Conservation (phyloP, 345 rosid genomes). For the Brassica incana region DNA sequence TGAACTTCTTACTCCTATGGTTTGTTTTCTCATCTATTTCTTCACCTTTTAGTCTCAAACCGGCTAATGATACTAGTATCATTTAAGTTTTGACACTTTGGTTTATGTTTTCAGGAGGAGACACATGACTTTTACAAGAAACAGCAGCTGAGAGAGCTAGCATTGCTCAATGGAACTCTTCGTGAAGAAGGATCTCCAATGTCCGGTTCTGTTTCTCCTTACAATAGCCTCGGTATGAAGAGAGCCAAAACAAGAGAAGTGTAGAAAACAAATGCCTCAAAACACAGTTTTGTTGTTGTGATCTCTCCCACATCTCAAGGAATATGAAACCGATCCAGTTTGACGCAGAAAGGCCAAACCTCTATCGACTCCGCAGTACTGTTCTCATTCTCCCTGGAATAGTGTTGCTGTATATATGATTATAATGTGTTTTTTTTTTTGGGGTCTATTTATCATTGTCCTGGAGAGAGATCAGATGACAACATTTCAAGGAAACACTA, state of each 20-base stretch:
- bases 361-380: constrained; percentile 12
- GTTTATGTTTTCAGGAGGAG: constrained; percentile 61
- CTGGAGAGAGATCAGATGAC: constrained; percentile 28
- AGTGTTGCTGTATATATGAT: constrained; percentile 31
- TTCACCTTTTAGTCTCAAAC: not conserved
- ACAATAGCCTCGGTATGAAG: constrained; percentile 89
- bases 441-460: constrained; percentile 13
- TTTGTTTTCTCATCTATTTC: constrained; percentile 31
- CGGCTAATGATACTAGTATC: not conserved
- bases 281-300: not conserved
- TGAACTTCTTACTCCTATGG: constrained; percentile 90
- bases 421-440: constrained; percentile 17
- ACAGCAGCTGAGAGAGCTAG: constrained; percentile 94
- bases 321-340: constrained; percentile 29
- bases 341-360: not conserved
- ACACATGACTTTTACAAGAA: constrained; percentile 94
- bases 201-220: constrained; percentile 93
- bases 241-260: constrained; percentile 93
- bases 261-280: not conserved
- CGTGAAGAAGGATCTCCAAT: constrained; percentile 93
- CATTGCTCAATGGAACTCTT: constrained; percentile 86
- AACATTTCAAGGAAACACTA: not conserved
- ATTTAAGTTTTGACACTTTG: not conserved
- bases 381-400: constrained; percentile 18
- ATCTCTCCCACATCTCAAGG: not conserved